phyloP scores from a whole-genome alignment of 2,329 filamentous ascomycete genomes.

The Penicillium fuscoglaucum region DNA sequence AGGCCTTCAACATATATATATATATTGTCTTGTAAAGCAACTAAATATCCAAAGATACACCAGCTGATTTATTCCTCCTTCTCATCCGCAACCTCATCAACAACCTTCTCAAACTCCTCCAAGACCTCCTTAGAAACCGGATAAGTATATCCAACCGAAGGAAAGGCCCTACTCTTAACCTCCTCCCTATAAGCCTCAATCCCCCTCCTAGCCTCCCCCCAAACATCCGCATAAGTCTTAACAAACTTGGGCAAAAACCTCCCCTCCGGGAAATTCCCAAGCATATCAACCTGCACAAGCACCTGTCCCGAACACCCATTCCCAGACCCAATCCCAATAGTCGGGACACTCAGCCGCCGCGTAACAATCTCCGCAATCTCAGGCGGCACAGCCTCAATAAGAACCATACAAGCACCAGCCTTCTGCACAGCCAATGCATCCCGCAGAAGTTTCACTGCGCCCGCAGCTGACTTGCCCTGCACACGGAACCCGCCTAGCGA shows the following conservation, averaged over 20 bases:
- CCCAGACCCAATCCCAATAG: slow-evolving; percentile 93
- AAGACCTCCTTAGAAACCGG: slow-evolving; percentile 75
- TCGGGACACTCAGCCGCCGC: slow-evolving; percentile 75
- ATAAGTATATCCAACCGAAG: slow-evolving; percentile 84
- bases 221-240: slow-evolving; percentile 90
- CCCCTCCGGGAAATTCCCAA: slow-evolving; percentile 85
- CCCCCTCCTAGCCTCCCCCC: slow-evolving; percentile 73
- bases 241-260: slow-evolving; percentile 92
- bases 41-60: not conserved
- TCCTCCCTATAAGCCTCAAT: slow-evolving; percentile 79
- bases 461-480: slow-evolving; percentile 78
- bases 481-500: slow-evolving; percentile 89
- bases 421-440: slow-evolving; percentile 91
- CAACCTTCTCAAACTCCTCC: slow-evolving; percentile 62
- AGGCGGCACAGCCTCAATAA: slow-evolving; percentile 86
- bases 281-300: slow-evolving; percentile 95
- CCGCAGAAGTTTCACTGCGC: slow-evolving; percentile 72
- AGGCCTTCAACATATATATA: not conserved
- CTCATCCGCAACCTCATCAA: slow-evolving; percentile 31
- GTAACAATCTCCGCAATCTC: slow-evolving; percentile 81
- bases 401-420: slow-evolving; percentile 80
- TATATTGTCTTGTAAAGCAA: not conserved
- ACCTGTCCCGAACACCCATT: slow-evolving; percentile 91
- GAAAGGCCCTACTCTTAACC: slow-evolving; percentile 83
- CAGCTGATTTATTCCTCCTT: not conserved